phyloP scores from a whole-genome alignment of 2,329 filamentous ascomycete species.

The Calonectria henricotiae region DNA sequence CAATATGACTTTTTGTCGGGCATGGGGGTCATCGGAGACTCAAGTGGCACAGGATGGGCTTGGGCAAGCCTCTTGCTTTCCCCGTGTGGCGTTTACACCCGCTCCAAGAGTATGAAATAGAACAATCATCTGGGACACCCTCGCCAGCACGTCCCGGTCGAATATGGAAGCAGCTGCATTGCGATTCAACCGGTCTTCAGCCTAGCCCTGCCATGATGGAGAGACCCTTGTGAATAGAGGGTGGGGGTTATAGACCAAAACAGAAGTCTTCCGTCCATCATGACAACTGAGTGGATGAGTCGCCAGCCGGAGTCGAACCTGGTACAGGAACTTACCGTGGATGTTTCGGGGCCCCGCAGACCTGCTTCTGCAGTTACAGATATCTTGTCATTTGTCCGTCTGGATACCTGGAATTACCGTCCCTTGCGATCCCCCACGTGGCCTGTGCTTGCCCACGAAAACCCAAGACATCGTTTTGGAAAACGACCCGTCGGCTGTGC shows the following conservation, averaged over 20 bases:
- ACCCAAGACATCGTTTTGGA: background rate
- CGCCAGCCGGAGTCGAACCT: constrained; percentile 7
- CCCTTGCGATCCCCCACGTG: constrained; percentile 18
- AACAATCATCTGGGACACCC: background rate
- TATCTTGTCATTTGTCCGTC: constrained; percentile 16
- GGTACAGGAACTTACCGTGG: constrained; percentile 11
- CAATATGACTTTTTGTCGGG: constrained; percentile 14
- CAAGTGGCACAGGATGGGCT: constrained; percentile 4
- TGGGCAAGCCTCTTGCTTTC: background rate
- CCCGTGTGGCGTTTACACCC: constrained; percentile 10
- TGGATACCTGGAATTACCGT: background rate
- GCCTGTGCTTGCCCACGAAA: constrained; percentile 5
- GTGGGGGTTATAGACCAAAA: constrained; percentile 39
- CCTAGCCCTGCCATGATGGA: constrained; percentile 38
- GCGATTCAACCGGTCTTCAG: background rate
- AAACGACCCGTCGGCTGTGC: constrained; percentile 7
- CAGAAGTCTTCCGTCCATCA: constrained; percentile 24
- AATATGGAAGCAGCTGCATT: constrained; percentile 38
- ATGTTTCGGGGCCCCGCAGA: constrained; percentile 25
- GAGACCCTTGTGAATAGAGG: constrained; percentile 34
- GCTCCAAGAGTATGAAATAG: constrained; percentile 14
- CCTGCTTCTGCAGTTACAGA: constrained; percentile 28
- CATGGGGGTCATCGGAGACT: constrained; percentile 16
- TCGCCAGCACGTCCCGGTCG: constrained; percentile 30
- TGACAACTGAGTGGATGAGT: constrained; percentile 10